Conservation (phyloP, 805 yeast species). For the Lachancea thermotolerans region DNA sequence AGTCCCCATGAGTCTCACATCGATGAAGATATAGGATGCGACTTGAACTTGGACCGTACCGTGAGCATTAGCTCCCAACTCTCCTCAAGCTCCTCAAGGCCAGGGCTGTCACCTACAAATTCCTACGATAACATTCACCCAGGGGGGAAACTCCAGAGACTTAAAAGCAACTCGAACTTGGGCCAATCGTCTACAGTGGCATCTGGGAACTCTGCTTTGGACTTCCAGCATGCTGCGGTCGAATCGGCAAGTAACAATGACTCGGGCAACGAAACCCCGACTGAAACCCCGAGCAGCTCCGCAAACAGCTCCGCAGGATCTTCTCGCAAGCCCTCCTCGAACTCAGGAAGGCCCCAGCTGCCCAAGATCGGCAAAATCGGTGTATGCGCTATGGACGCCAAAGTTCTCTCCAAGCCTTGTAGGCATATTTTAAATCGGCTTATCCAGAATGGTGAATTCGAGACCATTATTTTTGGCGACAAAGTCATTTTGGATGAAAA, state of each 20-base stretch:
- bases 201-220: slow-evolving; percentile 2
- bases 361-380: slow-evolving; percentile 90
- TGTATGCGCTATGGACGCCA: slow-evolving; percentile 98
- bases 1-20: slow-evolving; percentile 17
- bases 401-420: slow-evolving; percentile 93
- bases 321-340: slow-evolving; percentile 27
- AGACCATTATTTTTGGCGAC: slow-evolving; percentile 94
- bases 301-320: slow-evolving; percentile 21
- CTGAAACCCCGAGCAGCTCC: slow-evolving; percentile 8
- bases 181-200: neutral
- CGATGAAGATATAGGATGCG: slow-evolving; percentile 24
- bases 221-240: slow-evolving; percentile 2
- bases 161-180: slow-evolving; percentile 8
- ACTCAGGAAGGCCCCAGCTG: slow-evolving; percentile 34
- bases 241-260: neutral
- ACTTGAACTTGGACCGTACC: slow-evolving; percentile 19
- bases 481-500: slow-evolving; percentile 90
- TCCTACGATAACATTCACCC: slow-evolving; percentile 4
- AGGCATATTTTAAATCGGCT: slow-evolving; percentile 80
- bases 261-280: neutral
- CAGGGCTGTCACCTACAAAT: slow-evolving; percentile 9
- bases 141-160: slow-evolving; percentile 5
- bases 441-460: slow-evolving; percentile 91
- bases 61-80: slow-evolving; percentile 21
- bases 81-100: slow-evolving; percentile 11